These are phyloP conservation scores for Exophiala aquamarina DNA, from an alignment of 2,329 filamentous ascomycete genomes.

Conservation along the genomic window DNA sequence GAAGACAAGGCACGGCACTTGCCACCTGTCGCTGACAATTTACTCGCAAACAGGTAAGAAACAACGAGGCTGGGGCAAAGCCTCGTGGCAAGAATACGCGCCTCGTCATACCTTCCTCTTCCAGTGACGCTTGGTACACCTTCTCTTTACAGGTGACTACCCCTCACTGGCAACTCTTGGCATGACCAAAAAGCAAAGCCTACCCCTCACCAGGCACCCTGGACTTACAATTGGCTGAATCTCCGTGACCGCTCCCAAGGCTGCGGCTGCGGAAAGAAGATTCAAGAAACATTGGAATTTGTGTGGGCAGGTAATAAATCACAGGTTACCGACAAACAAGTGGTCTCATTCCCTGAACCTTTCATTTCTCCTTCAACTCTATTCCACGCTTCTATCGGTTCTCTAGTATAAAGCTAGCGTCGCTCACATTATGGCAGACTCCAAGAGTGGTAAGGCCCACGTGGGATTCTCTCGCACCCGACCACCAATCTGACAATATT, in stretches of 20 bases:
- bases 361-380: too few relatives aligned
- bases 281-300: conserved; percentile 21
- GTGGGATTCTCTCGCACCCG: neutral
- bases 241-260: conserved; percentile 3
- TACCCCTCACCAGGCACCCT: conserved; percentile 14
- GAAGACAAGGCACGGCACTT: too few relatives aligned
- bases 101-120: conserved; percentile 9
- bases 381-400: too few relatives aligned
- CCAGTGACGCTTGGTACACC: conserved; percentile 4
- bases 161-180: neutral
- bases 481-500: conserved; percentile 6
- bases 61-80: neutral
- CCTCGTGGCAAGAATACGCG: neutral
- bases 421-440: conserved; percentile 18
- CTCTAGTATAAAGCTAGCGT: too few relatives aligned
- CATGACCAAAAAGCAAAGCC: too few relatives aligned
- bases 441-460: conserved; percentile 19
- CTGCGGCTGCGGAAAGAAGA: conserved; percentile 15
- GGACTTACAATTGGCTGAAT: conserved; percentile 12
- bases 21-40: too few relatives aligned
- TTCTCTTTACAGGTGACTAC: neutral
- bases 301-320: conserved; percentile 10
- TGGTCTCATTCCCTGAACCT: too few relatives aligned
- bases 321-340: neutral
- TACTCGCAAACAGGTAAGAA: too few relatives aligned